Evolutionary conservation across 1,284 basidiomycete species (phyloP), one percentile per base, ranked within the genome.

Genomic region (Sphaerobolus stellatus): DNA sequence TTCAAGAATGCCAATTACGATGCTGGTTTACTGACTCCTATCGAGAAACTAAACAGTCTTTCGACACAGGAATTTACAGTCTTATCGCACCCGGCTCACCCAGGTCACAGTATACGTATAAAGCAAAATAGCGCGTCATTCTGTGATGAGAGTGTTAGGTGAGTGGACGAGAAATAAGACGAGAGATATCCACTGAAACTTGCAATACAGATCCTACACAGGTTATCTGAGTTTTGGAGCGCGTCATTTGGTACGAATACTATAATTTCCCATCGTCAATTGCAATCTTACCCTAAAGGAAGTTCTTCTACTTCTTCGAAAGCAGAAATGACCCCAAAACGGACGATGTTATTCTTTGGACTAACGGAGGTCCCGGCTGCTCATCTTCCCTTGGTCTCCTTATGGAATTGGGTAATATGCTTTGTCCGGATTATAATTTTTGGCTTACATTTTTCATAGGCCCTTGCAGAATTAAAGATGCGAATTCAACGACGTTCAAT

Each of bases 281-380:
- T 27, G 6, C 13, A 43, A 14, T n/a, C 28, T 36, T 36, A 18
- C 41, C 13, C 16, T 18, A 3, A n/a, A 33, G 48, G 13, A 13
- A 47, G 29, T 93, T 92, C 74, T 93, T 91, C 75, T 90, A 90
- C 75, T 93, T 92, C 68, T 83, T 83, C 65, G 80, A 83, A 62
- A 77, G 75, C 28, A 67, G 81, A 44, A 68, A 64, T 11, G 56
- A 64, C 18, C 67, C 69, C 2, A 62, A 67, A 28, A 59, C 62
- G 33, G 72, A 75, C 41, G 72, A 74, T 47, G 67, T 76, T 1
- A 60, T 60, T 48, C 45, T 58, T 47, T 63, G 51, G 62, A 80
- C 79, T 31, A 71, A 73, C 53, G 71, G 70, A 48, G 78, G 77
- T 6, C 80, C 81, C 7, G 82, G 81, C 24, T 78, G 80, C 58